Evolutionary conservation across 148 eudicot genomes (phyloP).

Genomic region (Amaranthus hypochondriacus): DNA sequence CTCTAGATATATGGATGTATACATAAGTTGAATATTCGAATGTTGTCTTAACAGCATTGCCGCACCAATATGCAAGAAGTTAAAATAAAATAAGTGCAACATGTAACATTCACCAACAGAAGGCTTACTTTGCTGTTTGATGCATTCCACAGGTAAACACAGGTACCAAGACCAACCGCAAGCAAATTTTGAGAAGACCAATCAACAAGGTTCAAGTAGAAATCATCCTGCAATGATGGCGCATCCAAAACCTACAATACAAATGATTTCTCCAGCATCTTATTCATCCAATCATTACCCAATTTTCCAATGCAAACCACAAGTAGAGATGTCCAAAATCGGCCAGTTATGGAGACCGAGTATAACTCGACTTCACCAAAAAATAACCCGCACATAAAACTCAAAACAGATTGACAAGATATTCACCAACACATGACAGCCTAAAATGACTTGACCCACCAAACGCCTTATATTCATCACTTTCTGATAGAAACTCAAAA

Average conservation of each 20-base stretch:
- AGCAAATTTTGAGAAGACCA: conserved; percentile 97
- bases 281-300: neutral
- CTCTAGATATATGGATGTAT: too few relatives aligned
- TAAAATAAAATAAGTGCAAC: neutral
- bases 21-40: too few relatives aligned
- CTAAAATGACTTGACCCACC: too few relatives aligned
- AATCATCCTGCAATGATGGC: conserved; percentile 92
- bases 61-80: neutral
- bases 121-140: conserved; percentile 72
- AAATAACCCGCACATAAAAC: too few relatives aligned
- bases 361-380: too few relatives aligned
- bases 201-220: conserved; percentile 89
- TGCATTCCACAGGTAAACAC: conserved; percentile 94
- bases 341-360: too few relatives aligned
- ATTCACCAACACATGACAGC: too few relatives aligned
- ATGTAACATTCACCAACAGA: neutral
- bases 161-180: conserved; percentile 91
- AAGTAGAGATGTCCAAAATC: neutral
- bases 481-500: too few relatives aligned
- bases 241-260: conserved; percentile 87
- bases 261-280: conserved; percentile 3
- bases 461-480: too few relatives aligned
- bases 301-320: neutral
- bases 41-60: too few relatives aligned
- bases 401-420: too few relatives aligned